Conservation (phyloP, 108 stramenopile genomes). For the Nannochloropsis salina region DNA sequence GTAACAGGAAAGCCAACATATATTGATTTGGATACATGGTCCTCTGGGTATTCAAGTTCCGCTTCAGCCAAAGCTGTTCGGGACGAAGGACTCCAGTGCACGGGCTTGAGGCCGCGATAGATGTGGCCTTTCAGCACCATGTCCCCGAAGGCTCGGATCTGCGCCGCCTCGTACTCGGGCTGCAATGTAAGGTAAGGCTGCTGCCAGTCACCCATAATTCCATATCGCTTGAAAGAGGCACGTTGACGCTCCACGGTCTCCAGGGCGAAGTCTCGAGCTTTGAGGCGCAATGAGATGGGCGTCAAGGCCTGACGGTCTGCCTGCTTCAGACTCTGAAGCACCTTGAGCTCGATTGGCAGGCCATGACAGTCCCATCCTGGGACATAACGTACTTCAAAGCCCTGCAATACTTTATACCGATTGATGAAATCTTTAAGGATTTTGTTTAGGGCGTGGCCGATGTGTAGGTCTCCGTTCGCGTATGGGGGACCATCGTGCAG, state of each 20-base stretch:
- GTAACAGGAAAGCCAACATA: conserved; percentile 79
- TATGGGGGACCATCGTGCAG: conserved; percentile 99
- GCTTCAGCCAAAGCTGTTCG: conserved; percentile 95
- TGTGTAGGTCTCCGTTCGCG: conserved; percentile 97
- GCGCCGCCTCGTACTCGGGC: conserved; percentile 91
- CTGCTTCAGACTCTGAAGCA: conserved; percentile 75
- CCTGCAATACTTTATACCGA: conserved; percentile 80
- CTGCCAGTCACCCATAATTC: conserved; percentile 93
- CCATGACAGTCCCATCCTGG: conserved; percentile 99
- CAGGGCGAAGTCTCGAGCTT: conserved; percentile 80
- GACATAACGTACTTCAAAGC: conserved; percentile 88
- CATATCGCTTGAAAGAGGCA: conserved; percentile 78
- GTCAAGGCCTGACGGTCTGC: conserved; percentile 66
- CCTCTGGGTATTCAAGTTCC: conserved; percentile 93
- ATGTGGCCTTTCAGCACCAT: conserved; percentile 93
- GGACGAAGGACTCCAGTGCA: conserved; percentile 95
- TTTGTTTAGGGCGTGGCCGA: conserved; percentile 98
- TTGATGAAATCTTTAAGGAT: conserved; percentile 97
- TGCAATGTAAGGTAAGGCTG: conserved; percentile 89
- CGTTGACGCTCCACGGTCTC: conserved; percentile 83
- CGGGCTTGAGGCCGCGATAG: conserved; percentile 91
- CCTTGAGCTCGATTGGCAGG: conserved; percentile 97
- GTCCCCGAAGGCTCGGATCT: conserved; percentile 88
- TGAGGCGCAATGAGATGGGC: conserved; percentile 62
- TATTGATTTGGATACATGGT: conserved; percentile 58